These are phyloP conservation scores for Orbilia blumenaviensis DNA, from an alignment of 2,329 filamentous ascomycete genomes.

Conservation along the genomic window DNA sequence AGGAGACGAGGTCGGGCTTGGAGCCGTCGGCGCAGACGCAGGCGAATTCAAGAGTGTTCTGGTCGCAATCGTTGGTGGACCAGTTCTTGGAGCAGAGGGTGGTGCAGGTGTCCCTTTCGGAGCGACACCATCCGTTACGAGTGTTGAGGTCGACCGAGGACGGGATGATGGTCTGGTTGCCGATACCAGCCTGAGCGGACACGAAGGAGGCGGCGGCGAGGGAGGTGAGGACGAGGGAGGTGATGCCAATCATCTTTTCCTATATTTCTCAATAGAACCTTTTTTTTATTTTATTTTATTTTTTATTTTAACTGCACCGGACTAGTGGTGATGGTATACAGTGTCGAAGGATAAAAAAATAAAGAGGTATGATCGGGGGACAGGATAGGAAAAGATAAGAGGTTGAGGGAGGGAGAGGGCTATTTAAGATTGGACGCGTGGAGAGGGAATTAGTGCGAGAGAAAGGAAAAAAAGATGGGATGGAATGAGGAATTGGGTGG, in stretches of 20 bases:
- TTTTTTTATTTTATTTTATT: neutral
- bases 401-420: neutral
- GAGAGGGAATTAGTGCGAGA: too few relatives aligned
- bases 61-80: slow-evolving; percentile 45
- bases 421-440: too few relatives aligned
- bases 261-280: neutral
- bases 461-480: neutral
- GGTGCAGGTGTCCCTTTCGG: slow-evolving; percentile 48
- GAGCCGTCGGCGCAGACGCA: slow-evolving; percentile 47
- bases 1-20: slow-evolving; percentile 30
- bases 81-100: slow-evolving; percentile 46
- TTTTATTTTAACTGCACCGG: too few relatives aligned
- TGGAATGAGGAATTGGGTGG: slow-evolving; percentile 3
- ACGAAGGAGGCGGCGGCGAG: slow-evolving; percentile 28
- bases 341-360: neutral
- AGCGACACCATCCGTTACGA: slow-evolving; percentile 44
- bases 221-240: slow-evolving; percentile 13
- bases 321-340: neutral
- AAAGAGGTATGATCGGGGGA: neutral
- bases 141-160: slow-evolving; percentile 45
- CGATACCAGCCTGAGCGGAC: slow-evolving; percentile 25
- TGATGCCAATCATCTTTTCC: slow-evolving; percentile 21
- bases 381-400: neutral
- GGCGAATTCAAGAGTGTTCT: neutral
- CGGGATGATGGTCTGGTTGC: slow-evolving; percentile 50